Evolutionary conservation across 768 basidiomycete species (phyloP), one percentile per base, ranked within the genome.

Genomic region (Xerocomus potaroensis): DNA sequence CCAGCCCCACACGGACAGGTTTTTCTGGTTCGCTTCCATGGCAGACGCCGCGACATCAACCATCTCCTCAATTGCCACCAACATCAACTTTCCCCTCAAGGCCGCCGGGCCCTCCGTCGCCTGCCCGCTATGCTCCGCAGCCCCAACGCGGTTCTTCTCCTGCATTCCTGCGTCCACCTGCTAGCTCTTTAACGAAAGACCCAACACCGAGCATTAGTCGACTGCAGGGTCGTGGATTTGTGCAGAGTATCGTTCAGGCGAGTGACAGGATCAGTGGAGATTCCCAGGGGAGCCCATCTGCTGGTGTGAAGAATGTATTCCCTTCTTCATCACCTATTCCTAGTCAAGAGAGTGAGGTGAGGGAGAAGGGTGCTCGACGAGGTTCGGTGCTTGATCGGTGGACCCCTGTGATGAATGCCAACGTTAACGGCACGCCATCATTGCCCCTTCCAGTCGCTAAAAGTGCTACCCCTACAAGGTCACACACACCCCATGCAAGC

Each of bases 161-260:
- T 15, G 79, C 77, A 5, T 84, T 88, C 60, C 68, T 82, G 22
- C 81, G 78, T 36, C 56, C 41, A 9, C 61, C 59, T 3, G 6
- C 7, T 10, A 69, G 72, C 2, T 67, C 78, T 8, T 60, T 73
- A 4, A 63, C 72, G 42, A 91, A 90, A 61, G 87, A 88, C 36
- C 78, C 78, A 4, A 88, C 87, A 2, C 90, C 90, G 0, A 90
- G 87, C 61, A 78, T 91, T 26, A 91, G 86, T 50, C 72, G 88
- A 49, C 67, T 92, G 15, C 83, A 91, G 57, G 90, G 90, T 16
- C 81, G 90, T 32, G 90, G 90, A 4, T 91, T 92, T 59, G 90
- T 92, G 3, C 84, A 87, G 64, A 87, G 76, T 51, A 81, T 89
- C 70, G 84, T 92, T 27, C 82, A 84, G 64, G 83, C 75, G 38